Evolutionary conservation across 1,139 yeast species (phyloP).

Genomic region (Scheffersomyces illinoinensis): DNA sequence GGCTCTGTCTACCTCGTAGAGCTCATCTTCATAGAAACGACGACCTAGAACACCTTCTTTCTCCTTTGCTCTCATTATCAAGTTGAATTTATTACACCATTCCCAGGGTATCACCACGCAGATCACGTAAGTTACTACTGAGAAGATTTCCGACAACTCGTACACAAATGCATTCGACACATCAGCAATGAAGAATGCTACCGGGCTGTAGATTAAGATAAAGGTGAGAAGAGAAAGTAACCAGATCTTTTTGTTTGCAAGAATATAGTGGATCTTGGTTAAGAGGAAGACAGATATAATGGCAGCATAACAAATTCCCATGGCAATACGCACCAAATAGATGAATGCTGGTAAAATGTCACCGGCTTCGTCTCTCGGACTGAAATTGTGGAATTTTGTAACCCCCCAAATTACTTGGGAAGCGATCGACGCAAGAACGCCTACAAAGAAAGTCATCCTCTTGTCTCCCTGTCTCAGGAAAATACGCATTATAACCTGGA

Average conservation of each 20-base stretch:
- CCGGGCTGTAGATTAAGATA: slow-evolving; percentile 62
- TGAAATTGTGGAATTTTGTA: slow-evolving; percentile 49
- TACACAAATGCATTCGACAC: slow-evolving; percentile 71
- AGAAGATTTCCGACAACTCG: slow-evolving; percentile 71
- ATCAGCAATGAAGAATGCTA: slow-evolving; percentile 77
- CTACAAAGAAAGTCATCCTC: slow-evolving; percentile 62
- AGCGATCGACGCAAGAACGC: slow-evolving; percentile 54
- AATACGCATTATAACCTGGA: slow-evolving; percentile 71
- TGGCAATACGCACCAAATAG: slow-evolving; percentile 73
- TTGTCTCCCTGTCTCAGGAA: slow-evolving; percentile 74
- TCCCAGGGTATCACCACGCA: slow-evolving; percentile 84
- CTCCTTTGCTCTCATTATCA: slow-evolving; percentile 64
- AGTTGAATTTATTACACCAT: slow-evolving; percentile 74
- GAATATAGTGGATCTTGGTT: slow-evolving; percentile 55
- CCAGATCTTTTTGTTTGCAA: slow-evolving; percentile 50
- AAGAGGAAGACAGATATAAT: slow-evolving; percentile 61
- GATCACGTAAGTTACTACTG: slow-evolving; percentile 70
- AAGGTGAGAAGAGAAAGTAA: slow-evolving; percentile 60
- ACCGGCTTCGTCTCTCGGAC: slow-evolving; percentile 43
- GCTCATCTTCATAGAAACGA: slow-evolving; percentile 71
- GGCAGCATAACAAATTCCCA: slow-evolving; percentile 71
- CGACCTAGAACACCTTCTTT: slow-evolving; percentile 81
- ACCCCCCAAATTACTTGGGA: slow-evolving; percentile 74
- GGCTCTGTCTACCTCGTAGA: slow-evolving; percentile 44
- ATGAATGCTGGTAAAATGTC: slow-evolving; percentile 77